Evolutionary conservation across 345 rosid genomes (phyloP).

Genomic region (Ceriops zippeliana): DNA sequence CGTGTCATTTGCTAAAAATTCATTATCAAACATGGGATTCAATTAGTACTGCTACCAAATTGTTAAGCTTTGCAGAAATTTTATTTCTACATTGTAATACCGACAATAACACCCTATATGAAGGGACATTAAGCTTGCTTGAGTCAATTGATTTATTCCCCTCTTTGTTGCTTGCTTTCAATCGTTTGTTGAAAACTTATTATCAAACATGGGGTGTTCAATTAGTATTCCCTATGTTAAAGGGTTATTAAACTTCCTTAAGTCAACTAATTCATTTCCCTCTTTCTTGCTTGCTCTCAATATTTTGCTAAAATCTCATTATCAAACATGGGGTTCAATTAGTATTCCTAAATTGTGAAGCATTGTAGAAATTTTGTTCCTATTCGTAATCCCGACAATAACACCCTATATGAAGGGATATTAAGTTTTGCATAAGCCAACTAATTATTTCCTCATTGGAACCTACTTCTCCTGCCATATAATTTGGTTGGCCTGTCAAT

Average conservation of each 20-base stretch:
- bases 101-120: background rate
- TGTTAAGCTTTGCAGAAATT: too few relatives aligned
- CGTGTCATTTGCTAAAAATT: background rate
- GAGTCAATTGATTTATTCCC: constrained; percentile 10
- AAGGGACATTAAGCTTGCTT: background rate
- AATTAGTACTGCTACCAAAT: too few relatives aligned
- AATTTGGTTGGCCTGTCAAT: constrained; percentile 19
- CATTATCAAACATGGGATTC: too few relatives aligned
- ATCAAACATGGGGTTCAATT: too few relatives aligned
- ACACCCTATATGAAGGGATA: background rate
- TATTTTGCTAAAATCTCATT: background rate
- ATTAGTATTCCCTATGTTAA: background rate
- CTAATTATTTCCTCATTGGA: constrained; percentile 13
- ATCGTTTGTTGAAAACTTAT: background rate
- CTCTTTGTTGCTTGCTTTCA: too few relatives aligned
- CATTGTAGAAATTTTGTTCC: too few relatives aligned
- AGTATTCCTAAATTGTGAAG: too few relatives aligned
- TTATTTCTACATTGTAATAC: too few relatives aligned
- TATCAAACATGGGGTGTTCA: too few relatives aligned
- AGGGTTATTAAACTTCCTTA: background rate
- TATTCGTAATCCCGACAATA: too few relatives aligned
- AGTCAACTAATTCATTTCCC: constrained; percentile 15
- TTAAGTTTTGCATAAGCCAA: constrained; percentile 4
- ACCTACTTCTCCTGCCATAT: constrained; percentile 16
- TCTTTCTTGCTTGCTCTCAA: too few relatives aligned